Conservation (phyloP, 2,329 filamentous ascomycete genomes). For the Claviceps spartinae region DNA sequence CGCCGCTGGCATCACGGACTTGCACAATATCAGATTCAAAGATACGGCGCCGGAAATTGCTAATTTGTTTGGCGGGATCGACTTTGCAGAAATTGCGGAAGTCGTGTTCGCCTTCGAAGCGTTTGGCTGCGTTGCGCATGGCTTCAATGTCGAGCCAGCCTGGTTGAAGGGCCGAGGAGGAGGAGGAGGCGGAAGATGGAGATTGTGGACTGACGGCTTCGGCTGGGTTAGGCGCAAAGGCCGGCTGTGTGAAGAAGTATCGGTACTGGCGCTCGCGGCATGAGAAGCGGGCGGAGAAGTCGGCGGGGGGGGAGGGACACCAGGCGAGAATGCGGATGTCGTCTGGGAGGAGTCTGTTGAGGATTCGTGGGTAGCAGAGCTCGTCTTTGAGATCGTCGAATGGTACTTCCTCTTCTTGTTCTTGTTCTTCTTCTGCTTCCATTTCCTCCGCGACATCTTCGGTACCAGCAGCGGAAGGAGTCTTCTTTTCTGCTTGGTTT, state of each 20-base stretch:
- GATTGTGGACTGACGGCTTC: conserved; percentile 7
- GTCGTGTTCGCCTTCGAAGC: conserved; percentile 75
- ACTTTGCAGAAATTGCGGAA: conserved; percentile 97
- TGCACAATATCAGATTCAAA: conserved; percentile 68
- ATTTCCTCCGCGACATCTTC: background rate
- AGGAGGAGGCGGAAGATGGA: conserved; percentile 11
- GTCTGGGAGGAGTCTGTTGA: conserved; percentile 77
- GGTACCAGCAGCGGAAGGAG: conserved; percentile 2
- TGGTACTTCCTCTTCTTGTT: conserved; percentile 6
- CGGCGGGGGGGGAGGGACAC: conserved; percentile 67
- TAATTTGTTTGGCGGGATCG: conserved; percentile 78
- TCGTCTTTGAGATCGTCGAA: conserved; percentile 67
- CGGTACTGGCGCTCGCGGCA: conserved; percentile 85
- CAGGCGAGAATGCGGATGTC: conserved; percentile 88
- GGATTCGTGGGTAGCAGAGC: conserved; percentile 64
- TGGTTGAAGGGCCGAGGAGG: conserved; percentile 23
- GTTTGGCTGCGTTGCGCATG: conserved; percentile 71
- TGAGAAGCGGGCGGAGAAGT: conserved; percentile 84
- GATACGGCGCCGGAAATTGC: conserved; percentile 67
- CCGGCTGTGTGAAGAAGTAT: conserved; percentile 96
- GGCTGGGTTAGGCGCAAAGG: conserved; percentile 49
- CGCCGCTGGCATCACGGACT: conserved; percentile 40
- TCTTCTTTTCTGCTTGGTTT: conserved; percentile 6
- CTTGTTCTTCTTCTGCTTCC: background rate
- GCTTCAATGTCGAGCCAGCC: conserved; percentile 79